phyloP scores from a whole-genome alignment of 2,329 filamentous ascomycete genomes.

The Hymenoscyphus repandus region DNA sequence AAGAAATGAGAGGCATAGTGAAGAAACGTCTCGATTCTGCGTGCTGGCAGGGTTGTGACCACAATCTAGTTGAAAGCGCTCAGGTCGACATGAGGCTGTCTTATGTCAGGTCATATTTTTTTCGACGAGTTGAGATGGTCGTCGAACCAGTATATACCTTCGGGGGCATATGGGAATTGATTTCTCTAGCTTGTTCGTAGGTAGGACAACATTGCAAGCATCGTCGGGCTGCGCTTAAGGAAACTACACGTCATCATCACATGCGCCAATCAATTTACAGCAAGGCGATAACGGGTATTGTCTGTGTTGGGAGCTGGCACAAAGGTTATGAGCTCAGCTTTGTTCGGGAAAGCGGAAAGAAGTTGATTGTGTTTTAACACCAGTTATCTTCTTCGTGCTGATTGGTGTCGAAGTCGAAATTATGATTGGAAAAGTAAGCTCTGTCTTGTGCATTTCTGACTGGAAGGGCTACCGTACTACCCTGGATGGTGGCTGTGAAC shows the following conservation, averaged over 20 bases:
- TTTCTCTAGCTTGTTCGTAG: neutral
- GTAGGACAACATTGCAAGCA: neutral
- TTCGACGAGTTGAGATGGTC: neutral
- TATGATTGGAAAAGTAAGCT: too few species aligned
- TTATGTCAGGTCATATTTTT: neutral
- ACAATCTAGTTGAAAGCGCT: neutral
- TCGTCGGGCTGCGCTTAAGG: neutral
- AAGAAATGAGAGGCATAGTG: slow-evolving; percentile 13
- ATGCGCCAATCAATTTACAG: slow-evolving; percentile 5
- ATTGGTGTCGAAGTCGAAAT: too few species aligned
- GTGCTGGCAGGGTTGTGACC: too few species aligned
- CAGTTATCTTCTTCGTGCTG: too few species aligned
- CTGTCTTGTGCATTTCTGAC: too few species aligned
- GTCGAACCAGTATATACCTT: neutral
- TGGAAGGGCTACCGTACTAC: too few species aligned
- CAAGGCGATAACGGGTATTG: neutral
- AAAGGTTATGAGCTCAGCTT: neutral
- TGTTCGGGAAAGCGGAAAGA: too few species aligned
- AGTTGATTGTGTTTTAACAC: too few species aligned
- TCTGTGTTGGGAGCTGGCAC: neutral
- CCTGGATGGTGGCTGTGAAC: too few species aligned
- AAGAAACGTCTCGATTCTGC: neutral
- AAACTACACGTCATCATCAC: slow-evolving; percentile 8
- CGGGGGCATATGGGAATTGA: neutral
- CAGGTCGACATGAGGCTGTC: neutral